Conservation (phyloP, 108 stramenopile genomes). For the Nitzschia putrida region DNA sequence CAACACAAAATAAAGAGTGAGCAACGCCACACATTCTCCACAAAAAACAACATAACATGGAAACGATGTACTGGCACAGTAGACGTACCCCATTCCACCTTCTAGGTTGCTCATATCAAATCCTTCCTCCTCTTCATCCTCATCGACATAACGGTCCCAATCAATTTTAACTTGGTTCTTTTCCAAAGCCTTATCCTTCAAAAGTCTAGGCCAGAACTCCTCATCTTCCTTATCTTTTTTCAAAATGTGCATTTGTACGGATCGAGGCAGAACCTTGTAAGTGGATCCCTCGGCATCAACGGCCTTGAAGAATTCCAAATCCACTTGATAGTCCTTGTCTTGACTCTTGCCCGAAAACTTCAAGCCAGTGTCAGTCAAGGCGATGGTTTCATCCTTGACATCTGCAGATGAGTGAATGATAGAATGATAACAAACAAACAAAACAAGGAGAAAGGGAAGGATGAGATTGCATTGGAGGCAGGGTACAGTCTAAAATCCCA, state of each 20-base stretch:
- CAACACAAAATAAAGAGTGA: too few species aligned
- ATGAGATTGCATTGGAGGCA: too few species aligned
- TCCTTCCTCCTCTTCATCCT: constrained; percentile 85
- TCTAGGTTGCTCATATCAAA: constrained; percentile 82
- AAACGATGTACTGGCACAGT: too few species aligned
- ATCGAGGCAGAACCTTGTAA: constrained; percentile 90
- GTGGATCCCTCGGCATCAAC: constrained; percentile 86
- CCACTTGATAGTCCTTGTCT: constrained; percentile 78
- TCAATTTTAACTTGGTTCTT: constrained; percentile 95
- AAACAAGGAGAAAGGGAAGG: too few species aligned
- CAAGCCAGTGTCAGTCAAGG: constrained; percentile 77
- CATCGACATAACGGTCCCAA: constrained; percentile 96
- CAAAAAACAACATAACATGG: too few species aligned
- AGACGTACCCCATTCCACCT: constrained; percentile 63
- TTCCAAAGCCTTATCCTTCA: constrained; percentile 90
- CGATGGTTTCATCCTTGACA: constrained; percentile 89
- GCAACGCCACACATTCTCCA: too few species aligned
- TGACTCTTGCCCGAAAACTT: constrained; percentile 80
- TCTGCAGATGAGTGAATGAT: constrained; percentile 41
- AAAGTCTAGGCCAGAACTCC: constrained; percentile 85
- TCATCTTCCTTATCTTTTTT: constrained; percentile 78
- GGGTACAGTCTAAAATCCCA: too few species aligned
- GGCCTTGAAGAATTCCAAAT: constrained; percentile 87
- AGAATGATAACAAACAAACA: neutral
- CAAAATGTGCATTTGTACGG: constrained; percentile 90